Conservation (phyloP, 768 basidiomycete genomes). For the Psilocybe sp. region DNA sequence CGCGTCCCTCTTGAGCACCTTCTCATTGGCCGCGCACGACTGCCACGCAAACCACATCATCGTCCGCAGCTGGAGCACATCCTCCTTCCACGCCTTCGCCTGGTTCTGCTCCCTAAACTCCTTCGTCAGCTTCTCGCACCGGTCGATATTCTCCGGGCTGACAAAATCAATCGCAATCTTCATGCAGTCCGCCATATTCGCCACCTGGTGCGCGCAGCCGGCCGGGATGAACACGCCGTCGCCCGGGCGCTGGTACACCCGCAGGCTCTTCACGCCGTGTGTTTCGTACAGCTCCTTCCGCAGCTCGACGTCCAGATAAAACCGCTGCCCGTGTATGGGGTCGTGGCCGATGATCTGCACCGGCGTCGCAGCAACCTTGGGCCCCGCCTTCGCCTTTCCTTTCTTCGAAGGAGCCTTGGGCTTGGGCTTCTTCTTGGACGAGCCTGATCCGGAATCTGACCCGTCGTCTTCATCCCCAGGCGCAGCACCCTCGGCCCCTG, state of each 20-base stretch:
- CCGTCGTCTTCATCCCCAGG: background rate
- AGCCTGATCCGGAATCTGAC: background rate
- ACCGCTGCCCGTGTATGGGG: constrained; percentile 88
- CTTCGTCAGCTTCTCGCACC: constrained; percentile 80
- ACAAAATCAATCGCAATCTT: constrained; percentile 96
- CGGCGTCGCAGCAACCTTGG: constrained; percentile 8
- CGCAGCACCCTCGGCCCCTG: background rate
- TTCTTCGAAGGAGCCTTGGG: background rate
- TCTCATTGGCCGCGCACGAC: constrained; percentile 49
- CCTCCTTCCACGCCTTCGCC: constrained; percentile 88
- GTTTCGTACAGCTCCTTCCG: constrained; percentile 65
- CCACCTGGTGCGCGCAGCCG: constrained; percentile 89
- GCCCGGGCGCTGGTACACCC: constrained; percentile 88
- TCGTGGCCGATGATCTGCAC: constrained; percentile 55
- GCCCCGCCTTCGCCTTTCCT: constrained; percentile 12
- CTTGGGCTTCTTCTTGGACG: background rate
- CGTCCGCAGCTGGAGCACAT: constrained; percentile 84
- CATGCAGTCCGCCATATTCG: constrained; percentile 91
- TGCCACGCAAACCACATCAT: constrained; percentile 97
- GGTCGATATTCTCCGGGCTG: constrained; percentile 85
- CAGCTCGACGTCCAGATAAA: constrained; percentile 74
- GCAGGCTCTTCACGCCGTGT: constrained; percentile 71
- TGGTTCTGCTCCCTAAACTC: constrained; percentile 93
- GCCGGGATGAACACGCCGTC: constrained; percentile 96
- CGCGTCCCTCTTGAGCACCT: constrained; percentile 8